Evolutionary conservation across 176 grass and related monocot genomes (phyloP), one percentile per base, ranked within the genome.

Genomic region (Avena atlantica): DNA sequence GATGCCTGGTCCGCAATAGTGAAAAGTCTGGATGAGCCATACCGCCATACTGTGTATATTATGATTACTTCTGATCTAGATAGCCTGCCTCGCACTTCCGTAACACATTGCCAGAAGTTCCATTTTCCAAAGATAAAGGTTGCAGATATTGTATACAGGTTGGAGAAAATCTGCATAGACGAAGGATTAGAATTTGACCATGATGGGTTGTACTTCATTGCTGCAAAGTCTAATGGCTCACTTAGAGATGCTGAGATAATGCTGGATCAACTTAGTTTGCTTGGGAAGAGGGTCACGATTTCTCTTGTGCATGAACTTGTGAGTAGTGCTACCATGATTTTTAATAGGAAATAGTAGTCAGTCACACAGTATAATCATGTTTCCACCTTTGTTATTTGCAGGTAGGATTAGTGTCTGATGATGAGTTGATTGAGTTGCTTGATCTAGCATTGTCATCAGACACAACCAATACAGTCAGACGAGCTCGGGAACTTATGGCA

Each of bases 241-340:
- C 88, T 98, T 76, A 89, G 97, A 90, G 97, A 98, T 56, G 94
- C 93, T 27, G 97, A 96, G 89, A 96, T 93, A 63, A 92, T 98
- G 94, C 94, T 98, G 82, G 97, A 98, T 74, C 97, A 98, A 81
- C 97, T 98, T 83, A 88, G 93, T 83, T 91, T 98, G 80, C 88
- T 98, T 60, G 97, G 97, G 87, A 98, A 93, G 84, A 92, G 81
- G 85, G 94, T 98, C 71, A 98, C 94, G 40, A 85, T 98, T 82
- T 94, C 97, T 91, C 94, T 98, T 87, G 94, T 87, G 20, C 91
- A 98, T 87, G 97, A 98, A 70, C 97, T 98, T 68, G 97, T 98
- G 81, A 95, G 93, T 95, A 87, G 5, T 84, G 20, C 66, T 84
- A n/a, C 61, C 71, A 14, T 72, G 47, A 78, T 84, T 45, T 78